Conservation (phyloP, 2,329 filamentous ascomycete genomes). For the Fusarium pininemorale region DNA sequence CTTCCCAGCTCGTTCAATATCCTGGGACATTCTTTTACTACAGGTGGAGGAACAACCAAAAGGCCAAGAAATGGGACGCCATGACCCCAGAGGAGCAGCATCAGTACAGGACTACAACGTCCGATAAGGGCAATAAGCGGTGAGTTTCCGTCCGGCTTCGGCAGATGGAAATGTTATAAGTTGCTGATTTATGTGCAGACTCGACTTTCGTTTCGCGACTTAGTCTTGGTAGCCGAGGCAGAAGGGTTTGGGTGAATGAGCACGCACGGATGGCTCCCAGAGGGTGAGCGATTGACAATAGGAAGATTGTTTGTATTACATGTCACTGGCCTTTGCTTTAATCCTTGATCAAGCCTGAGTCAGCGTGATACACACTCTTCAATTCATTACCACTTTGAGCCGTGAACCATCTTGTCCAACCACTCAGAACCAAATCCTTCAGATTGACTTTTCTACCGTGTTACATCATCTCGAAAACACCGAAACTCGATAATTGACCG, state of each 20-base stretch:
- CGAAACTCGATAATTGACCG: not conserved
- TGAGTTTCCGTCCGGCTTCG: not conserved
- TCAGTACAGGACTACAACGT: slow-evolving; percentile 55
- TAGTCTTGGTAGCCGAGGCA: not conserved
- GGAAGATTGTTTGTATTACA: not conserved
- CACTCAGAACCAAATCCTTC: not conserved
- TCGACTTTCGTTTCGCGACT: slow-evolving; percentile 25
- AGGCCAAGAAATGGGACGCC: slow-evolving; percentile 50
- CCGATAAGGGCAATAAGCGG: slow-evolving; percentile 42
- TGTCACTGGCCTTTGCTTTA: not conserved
- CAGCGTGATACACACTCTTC: not conserved
- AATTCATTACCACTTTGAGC: not conserved
- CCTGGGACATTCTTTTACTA: slow-evolving; percentile 52
- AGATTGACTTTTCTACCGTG: not conserved
- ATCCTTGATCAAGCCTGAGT: not conserved
- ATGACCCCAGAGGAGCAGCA: slow-evolving; percentile 53
- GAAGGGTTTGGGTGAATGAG: not conserved
- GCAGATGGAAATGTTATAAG: too few relatives aligned
- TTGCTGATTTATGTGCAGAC: not conserved
- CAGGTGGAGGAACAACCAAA: slow-evolving; percentile 49
- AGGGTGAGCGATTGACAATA: too few relatives aligned
- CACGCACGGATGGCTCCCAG: not conserved
- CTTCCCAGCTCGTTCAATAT: slow-evolving; percentile 47
- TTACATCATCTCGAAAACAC: not conserved
- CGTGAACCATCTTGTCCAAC: not conserved